Conservation (phyloP, 176 grass and related monocot genomes). For the Zea mays region Zm-B73-REFERENCE-NAM-5.0 NC_050102.1:161355001-161355500, state of each 20-base stretch:
- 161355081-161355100: constrained; percentile 91
- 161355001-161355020: background rate
- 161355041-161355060: constrained; percentile 94
- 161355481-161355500: constrained; percentile 48
- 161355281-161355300: constrained; percentile 30
- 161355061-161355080: constrained; percentile 80
- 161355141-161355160: background rate
- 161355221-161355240: constrained; percentile 57
- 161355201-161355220: constrained; percentile 52
- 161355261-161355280: constrained; percentile 34
- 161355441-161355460: background rate
- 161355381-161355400: constrained; percentile 6
- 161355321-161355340: constrained; percentile 49
- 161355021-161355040: constrained; percentile 45
- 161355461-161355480: background rate
- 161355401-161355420: background rate
- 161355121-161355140: constrained; percentile 71
- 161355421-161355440: background rate
- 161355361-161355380: background rate
- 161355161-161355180: constrained; percentile 37
- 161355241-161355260: constrained; percentile 51
- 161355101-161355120: constrained; percentile 68
- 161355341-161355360: background rate
- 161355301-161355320: constrained; percentile 36
- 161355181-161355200: constrained; percentile 26